Percentiles rank a stretch among this genome's conserved stretches.
Evolutionary conservation across 352 stramenopile species (phyloP).

Genomic region (Phytophthora citricola): DNA sequence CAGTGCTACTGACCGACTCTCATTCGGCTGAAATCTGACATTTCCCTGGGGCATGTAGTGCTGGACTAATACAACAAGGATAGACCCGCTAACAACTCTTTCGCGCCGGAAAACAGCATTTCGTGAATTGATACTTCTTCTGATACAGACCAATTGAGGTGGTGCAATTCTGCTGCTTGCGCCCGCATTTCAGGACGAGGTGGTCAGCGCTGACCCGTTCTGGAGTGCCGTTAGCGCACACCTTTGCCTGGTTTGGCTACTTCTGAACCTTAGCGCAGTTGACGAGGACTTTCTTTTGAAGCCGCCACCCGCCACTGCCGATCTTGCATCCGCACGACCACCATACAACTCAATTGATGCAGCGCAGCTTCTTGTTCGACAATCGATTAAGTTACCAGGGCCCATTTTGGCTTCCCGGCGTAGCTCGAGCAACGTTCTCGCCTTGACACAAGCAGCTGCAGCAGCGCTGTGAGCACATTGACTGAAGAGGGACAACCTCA

Average conservation of each 20-base stretch:
- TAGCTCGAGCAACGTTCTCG: constrained; percentile 15
- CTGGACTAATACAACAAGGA: background rate
- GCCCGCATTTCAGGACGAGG: background rate
- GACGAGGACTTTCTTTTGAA: constrained; percentile 16
- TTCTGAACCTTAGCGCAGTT: constrained; percentile 25
- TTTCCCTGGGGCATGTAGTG: constrained; percentile 11
- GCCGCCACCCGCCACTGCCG: constrained; percentile 19
- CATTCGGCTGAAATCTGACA: constrained; percentile 23
- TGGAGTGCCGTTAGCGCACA: constrained; percentile 17
- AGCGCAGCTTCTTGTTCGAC: constrained; percentile 28
- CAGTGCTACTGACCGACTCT: constrained; percentile 22
- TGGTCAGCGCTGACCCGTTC: constrained; percentile 2
- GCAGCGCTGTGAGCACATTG: background rate
- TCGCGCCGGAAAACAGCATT: background rate
- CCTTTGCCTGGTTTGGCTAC: constrained; percentile 12
- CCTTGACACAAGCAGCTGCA: constrained; percentile 23
- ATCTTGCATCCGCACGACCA: background rate
- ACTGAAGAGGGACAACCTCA: too few species aligned
- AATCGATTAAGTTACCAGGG: constrained; percentile 32
- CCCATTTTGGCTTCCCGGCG: background rate
- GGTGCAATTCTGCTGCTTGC: background rate
- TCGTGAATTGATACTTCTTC: background rate
- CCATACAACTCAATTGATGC: too few species aligned
- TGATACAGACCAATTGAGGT: background rate
- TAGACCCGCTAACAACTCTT: background rate